phyloP scores from a whole-genome alignment of 768 basidiomycete species.

The Podaxis pistillaris region DNA sequence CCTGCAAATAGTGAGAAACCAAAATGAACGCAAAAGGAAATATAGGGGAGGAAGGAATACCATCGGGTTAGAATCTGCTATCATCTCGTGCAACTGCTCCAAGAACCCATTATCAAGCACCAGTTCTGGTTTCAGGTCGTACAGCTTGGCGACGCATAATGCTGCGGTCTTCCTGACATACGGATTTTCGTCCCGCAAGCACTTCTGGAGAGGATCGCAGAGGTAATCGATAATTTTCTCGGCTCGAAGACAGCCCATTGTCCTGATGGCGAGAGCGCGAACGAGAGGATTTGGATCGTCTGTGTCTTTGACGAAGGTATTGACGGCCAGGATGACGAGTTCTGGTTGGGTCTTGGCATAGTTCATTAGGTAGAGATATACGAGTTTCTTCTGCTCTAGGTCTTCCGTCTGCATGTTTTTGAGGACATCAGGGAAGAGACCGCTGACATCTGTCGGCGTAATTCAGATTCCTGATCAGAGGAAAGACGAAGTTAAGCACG shows the following conservation, averaged over 20 bases:
- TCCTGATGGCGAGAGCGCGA: constrained; percentile 93
- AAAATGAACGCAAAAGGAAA: constrained; percentile 5
- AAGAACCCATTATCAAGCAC: constrained; percentile 95
- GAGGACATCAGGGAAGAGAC: constrained; percentile 95
- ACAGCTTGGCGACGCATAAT: constrained; percentile 94
- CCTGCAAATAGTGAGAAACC: constrained; percentile 46
- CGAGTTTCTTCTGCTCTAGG: constrained; percentile 99
- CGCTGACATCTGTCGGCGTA: constrained; percentile 69
- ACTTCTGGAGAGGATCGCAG: constrained; percentile 91
- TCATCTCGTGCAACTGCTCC: constrained; percentile 86
- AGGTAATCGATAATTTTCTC: constrained; percentile 99
- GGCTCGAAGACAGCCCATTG: constrained; percentile 95
- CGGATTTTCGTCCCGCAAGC: constrained; percentile 92
- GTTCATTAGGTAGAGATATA: constrained; percentile 99
- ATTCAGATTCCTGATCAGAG: constrained; percentile 3
- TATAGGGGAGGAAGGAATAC: constrained; percentile 34
- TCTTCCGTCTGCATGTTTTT: constrained; percentile 99
- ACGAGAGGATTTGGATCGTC: constrained; percentile 97
- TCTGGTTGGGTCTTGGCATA: constrained; percentile 99
- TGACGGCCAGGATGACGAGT: constrained; percentile 97
- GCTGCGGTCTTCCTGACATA: constrained; percentile 99
- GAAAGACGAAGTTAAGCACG: constrained; percentile 18
- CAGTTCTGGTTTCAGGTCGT: constrained; percentile 94
- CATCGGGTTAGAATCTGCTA: constrained; percentile 97
- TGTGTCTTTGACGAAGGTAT: constrained; percentile 97